Conservation (phyloP, 768 basidiomycete species). For the Mycena venus region DNA sequence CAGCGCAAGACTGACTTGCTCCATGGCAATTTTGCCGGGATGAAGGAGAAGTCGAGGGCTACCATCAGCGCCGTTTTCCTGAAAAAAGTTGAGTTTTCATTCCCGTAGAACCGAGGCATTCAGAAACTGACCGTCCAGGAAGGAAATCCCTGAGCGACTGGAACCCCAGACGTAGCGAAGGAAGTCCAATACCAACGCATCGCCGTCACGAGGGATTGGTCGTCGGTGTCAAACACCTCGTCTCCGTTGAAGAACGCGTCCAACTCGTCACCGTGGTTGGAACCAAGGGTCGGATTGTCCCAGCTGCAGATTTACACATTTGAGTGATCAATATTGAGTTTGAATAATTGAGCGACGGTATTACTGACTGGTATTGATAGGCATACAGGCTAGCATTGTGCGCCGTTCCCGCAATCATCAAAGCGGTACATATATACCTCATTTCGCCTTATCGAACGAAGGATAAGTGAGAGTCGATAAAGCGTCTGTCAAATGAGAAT, state of each 20-base stretch:
- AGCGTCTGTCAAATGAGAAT: background rate
- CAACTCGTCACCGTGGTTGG: slow-evolving; percentile 53
- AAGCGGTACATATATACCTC: slow-evolving; percentile 58
- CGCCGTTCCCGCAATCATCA: slow-evolving; percentile 48
- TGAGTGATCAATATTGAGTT: background rate
- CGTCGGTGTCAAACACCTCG: slow-evolving; percentile 39
- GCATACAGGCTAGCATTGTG: slow-evolving; percentile 34
- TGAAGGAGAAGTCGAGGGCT: slow-evolving; percentile 48
- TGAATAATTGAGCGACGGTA: background rate
- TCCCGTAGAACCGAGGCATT: no score
- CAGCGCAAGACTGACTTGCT: slow-evolving; percentile 34
- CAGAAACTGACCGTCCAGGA: slow-evolving; percentile 46
- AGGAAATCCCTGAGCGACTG: slow-evolving; percentile 35
- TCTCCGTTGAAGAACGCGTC: slow-evolving; percentile 51
- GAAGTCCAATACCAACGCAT: slow-evolving; percentile 58
- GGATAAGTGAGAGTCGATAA: background rate
- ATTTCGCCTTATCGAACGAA: slow-evolving; percentile 53
- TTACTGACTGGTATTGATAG: slow-evolving; percentile 53
- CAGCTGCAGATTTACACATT: slow-evolving; percentile 38
- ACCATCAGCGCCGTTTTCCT: slow-evolving; percentile 25
- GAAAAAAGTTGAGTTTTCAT: background rate
- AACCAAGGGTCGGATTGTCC: slow-evolving; percentile 55
- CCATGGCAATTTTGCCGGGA: slow-evolving; percentile 43
- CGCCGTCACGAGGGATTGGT: slow-evolving; percentile 47
- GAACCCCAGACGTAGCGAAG: slow-evolving; percentile 51